phyloP scores from a whole-genome alignment of 306 rosid genomes.

The Sicyos baderoa region DNA sequence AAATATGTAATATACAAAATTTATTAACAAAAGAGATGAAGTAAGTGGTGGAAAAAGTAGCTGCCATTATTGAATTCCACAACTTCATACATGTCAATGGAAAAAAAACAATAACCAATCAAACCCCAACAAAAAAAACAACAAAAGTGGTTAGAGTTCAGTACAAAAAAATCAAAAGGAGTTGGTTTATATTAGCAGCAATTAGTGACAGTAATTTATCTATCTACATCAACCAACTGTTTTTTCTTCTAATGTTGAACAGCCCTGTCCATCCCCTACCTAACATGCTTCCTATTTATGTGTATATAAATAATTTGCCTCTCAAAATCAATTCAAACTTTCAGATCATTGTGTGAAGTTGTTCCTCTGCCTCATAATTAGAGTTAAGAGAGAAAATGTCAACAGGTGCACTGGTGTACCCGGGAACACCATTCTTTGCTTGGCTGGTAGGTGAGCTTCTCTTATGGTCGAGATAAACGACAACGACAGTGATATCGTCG shows the following conservation, averaged over 20 bases:
- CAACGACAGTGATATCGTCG: conserved; percentile 84
- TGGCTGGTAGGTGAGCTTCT: conserved; percentile 33
- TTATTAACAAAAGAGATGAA: not conserved
- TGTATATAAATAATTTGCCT: not conserved
- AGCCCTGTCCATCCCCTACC: not conserved
- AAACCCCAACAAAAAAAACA: not conserved
- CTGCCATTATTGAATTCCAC: conserved; percentile 1
- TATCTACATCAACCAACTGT: conserved; percentile 10
- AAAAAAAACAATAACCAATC: not conserved
- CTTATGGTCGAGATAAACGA: conserved; percentile 69
- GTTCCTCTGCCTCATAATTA: conserved; percentile 32
- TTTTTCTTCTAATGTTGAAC: not conserved
- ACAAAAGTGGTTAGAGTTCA: not conserved
- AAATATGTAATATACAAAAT: no score
- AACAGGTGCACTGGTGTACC: conserved; percentile 63
- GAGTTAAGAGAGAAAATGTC: conserved; percentile 66
- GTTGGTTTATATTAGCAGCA: conserved; percentile 5
- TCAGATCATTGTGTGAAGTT: conserved; percentile 29
- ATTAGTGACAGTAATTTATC: conserved; percentile 12
- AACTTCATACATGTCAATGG: conserved; percentile 5
- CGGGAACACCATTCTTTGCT: conserved; percentile 33
- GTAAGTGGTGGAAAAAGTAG: no score
- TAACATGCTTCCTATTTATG: conserved; percentile 3
- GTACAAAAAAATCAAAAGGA: not conserved
- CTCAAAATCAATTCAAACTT: conserved; percentile 15